Conservation (phyloP, 2,329 filamentous ascomycete species). For the Lachnellula cervina region DNA sequence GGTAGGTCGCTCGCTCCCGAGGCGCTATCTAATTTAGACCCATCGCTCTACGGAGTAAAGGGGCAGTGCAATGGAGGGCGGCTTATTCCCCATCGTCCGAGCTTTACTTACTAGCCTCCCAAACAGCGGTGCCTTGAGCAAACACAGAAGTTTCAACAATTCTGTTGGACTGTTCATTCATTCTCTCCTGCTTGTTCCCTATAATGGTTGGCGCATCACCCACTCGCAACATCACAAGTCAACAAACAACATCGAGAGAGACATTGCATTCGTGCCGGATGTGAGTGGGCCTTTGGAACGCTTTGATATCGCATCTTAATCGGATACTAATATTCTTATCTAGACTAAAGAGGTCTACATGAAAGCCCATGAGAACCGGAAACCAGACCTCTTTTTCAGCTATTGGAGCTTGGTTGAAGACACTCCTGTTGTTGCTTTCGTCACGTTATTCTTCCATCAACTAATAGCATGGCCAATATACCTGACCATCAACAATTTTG, state of each 20-base stretch:
- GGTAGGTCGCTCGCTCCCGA: too few relatives aligned
- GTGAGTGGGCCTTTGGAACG: slow-evolving; percentile 20
- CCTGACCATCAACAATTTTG: slow-evolving; percentile 49
- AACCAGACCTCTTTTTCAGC: slow-evolving; percentile 4
- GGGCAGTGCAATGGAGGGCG: too few relatives aligned
- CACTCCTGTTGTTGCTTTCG: slow-evolving; percentile 50
- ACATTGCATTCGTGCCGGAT: slow-evolving; percentile 58
- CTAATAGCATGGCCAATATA: slow-evolving; percentile 59
- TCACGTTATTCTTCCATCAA: slow-evolving; percentile 55
- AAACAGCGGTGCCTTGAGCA: slow-evolving; percentile 54
- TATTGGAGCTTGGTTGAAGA: slow-evolving; percentile 51
- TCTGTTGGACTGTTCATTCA: slow-evolving; percentile 60
- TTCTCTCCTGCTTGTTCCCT: slow-evolving; percentile 61
- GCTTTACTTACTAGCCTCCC: too few relatives aligned
- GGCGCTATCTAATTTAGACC: too few relatives aligned
- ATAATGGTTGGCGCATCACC: slow-evolving; percentile 67
- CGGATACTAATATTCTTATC: neutral
- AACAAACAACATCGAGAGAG: slow-evolving; percentile 62
- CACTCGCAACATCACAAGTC: slow-evolving; percentile 65
- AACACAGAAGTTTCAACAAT: slow-evolving; percentile 52
- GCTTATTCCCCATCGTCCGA: too few relatives aligned
- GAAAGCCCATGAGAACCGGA: slow-evolving; percentile 7
- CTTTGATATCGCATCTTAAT: too few relatives aligned
- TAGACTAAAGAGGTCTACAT: slow-evolving; percentile 24
- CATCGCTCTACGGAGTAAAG: too few relatives aligned